Evolutionary conservation across 2,329 filamentous ascomycete species (phyloP), one percentile per base, ranked within the genome.

Genomic region (Pseudocercospora eumusae): DNA sequence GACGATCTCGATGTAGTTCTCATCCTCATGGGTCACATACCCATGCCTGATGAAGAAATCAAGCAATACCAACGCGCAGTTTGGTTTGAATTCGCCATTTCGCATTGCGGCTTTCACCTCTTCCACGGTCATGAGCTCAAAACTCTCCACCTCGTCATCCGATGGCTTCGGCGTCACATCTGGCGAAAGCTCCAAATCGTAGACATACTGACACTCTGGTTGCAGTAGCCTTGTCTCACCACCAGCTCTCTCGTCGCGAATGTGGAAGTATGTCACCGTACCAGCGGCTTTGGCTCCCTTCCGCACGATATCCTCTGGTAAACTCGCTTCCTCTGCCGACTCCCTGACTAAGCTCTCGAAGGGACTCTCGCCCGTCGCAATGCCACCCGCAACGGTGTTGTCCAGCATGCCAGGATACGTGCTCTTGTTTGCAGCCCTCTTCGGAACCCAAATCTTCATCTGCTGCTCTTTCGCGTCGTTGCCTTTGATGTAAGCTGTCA

Each of bases 381-480:
- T 87, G 0, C 92, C 91, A 2, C 91, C 91, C 0, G 93, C 95
- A 6, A 96, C 95, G 1, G 92, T 92, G 75, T 98, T 99, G 76
- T 99, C 95, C 67, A 99, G 81, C 81, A 97, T 93, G n/a, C 89
- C 84, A 0, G 89, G 88, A 73, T 93, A 99, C 0, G 92, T 97
- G 68, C 90, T 86, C 80, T 98, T 99, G 62, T 81, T 84, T 56
- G 81, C 81, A 11, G 92, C 85, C 9, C 95, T 84, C 50, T 88
- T 84, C 3, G 95, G 90, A 1, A 96, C 85, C 93, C 95, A 98
- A 44, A 99, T 82, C 71, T 86, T 88, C 49, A 96, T 77, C 18
- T 87, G 88, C 47, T 71, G 78, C 2, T 77, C 71, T 28, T 82
- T 79, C 21, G 71, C 72, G 25, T 68, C 65, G 11, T 69, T 78